These are phyloP conservation scores for Parascedosporium putredinis DNA, from an alignment of 2,329 filamentous ascomycete genomes.

Conservation along the genomic window DNA sequence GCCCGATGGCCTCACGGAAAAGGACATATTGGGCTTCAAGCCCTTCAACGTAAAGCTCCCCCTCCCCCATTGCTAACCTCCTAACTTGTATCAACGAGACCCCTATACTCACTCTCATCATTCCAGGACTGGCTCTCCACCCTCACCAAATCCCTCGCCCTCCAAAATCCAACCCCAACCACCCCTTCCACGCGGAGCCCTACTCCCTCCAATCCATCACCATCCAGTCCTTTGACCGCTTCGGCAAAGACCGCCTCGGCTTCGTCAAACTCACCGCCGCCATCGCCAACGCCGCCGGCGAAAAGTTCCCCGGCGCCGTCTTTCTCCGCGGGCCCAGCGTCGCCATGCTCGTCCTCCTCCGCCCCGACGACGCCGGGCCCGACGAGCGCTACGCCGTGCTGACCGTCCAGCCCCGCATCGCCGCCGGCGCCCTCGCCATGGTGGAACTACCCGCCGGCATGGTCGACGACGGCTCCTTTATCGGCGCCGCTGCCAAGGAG, in stretches of 20 bases:
- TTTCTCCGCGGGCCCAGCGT: slow-evolving; percentile 52
- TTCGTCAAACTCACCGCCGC: slow-evolving; percentile 45
- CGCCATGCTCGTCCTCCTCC: slow-evolving; percentile 46
- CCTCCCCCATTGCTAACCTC: background rate
- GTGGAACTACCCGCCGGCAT: slow-evolving; percentile 49
- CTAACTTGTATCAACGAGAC: background rate
- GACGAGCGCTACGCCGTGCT: slow-evolving; percentile 44
- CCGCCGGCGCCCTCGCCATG: slow-evolving; percentile 43
- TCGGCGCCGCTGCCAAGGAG: slow-evolving; percentile 47
- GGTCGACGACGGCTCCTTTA: slow-evolving; percentile 46
- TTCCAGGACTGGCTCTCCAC: slow-evolving; percentile 38
- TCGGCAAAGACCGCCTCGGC: slow-evolving; percentile 35
- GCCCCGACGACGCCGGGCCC: slow-evolving; percentile 35
- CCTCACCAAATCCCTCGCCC: slow-evolving; percentile 33
- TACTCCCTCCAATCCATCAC: slow-evolving; percentile 40
- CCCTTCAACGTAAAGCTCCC: slow-evolving; percentile 36
- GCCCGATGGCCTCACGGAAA: slow-evolving; percentile 30
- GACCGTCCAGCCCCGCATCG: slow-evolving; percentile 48
- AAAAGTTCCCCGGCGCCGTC: slow-evolving; percentile 40
- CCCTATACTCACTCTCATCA: background rate
- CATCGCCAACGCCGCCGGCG: slow-evolving; percentile 35
- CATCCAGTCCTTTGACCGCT: slow-evolving; percentile 44
- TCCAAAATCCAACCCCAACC: slow-evolving; percentile 29
- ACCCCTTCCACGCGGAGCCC: slow-evolving; percentile 44
- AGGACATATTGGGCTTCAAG: slow-evolving; percentile 34